Evolutionary conservation across 2,329 filamentous ascomycete genomes (phyloP), one percentile per base, ranked within the genome.

Genomic region (Zymoseptoria tritici): DNA sequence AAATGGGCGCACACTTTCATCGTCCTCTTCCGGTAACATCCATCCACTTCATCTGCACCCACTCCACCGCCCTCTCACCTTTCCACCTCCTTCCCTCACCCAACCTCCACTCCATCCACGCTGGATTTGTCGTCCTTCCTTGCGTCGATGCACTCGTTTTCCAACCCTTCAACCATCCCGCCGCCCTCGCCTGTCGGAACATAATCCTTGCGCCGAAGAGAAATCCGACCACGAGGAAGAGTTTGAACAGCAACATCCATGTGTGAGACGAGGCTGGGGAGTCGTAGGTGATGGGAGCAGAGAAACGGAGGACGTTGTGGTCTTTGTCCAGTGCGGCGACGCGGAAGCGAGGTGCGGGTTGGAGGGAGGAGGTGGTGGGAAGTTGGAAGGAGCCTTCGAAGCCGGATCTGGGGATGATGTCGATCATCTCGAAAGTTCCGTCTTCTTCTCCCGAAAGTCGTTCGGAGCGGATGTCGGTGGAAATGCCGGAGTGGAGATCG

Each of bases 401-500:
- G 8, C 63, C 64, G 9, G 61, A 54, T 51, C 64, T 67, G 4
- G 60, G 57, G 6, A 66, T 52, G n/a, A 63, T 57, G 49, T 65
- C 64, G 49, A 69, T 57, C 21, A 49, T 61, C 26, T 60, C 54
- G 16, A 63, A 64, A 4, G 26, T 26, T 7, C 9, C 21, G 11
- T 56, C n/a, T 16, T 61, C 55, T 2, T 21, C 42, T 9, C 49
- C 50, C 19, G 57, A 51, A 19, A 56, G 57, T 9, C 52, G 52
- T 19, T 61, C 90, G 92, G 70, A 85, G 93, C 62, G 85, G 85
- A 55, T 91, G 91, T 19, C 86, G 90, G 67, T 92, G 89, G 74
- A 83, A 92, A 57, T 88, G 90, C 51, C 85, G 85, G 63, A 80
- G 90, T 13, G 91, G 94, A 51, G 46, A 16, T 49, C 54, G 6